These are phyloP conservation scores for Syzygium malaccense DNA, from an alignment of 441 rosid species.

Conservation along the genomic window DNA sequence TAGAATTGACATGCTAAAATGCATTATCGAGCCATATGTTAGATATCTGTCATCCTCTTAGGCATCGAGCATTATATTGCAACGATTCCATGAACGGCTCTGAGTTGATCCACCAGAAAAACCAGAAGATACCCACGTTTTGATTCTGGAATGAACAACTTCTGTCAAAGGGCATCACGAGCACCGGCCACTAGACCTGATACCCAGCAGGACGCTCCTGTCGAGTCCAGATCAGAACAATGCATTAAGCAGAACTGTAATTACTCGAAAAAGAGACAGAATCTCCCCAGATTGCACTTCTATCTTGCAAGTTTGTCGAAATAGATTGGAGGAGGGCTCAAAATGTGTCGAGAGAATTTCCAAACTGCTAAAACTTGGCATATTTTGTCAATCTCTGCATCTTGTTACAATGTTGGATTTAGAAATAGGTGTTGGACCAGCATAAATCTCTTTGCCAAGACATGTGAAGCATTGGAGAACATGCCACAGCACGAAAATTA, in stretches of 20 bases:
- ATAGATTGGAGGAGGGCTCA: not conserved
- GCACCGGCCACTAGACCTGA: not conserved
- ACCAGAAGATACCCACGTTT: not conserved
- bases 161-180: not conserved
- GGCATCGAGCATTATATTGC: not conserved
- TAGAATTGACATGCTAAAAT: not conserved
- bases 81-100: not conserved
- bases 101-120: not conserved
- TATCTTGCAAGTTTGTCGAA: not conserved
- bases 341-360: not conserved
- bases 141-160: not conserved
- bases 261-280: not conserved
- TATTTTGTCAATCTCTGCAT: not conserved
- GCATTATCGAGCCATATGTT: not conserved
- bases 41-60: not conserved
- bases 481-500: not conserved
- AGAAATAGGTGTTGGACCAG: not conserved
- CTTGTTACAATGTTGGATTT: not conserved
- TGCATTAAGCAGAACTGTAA: rapidly evolving
- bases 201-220: not conserved
- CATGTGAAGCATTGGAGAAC: not conserved
- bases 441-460: not conserved
- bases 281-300: not conserved
- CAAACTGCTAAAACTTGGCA: not conserved
- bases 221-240: not conserved